Percentiles rank a stretch among this genome's conserved stretches.
phyloP scores from a whole-genome alignment of 305 asterid genomes.

The Solanum hybrid region DNA sequence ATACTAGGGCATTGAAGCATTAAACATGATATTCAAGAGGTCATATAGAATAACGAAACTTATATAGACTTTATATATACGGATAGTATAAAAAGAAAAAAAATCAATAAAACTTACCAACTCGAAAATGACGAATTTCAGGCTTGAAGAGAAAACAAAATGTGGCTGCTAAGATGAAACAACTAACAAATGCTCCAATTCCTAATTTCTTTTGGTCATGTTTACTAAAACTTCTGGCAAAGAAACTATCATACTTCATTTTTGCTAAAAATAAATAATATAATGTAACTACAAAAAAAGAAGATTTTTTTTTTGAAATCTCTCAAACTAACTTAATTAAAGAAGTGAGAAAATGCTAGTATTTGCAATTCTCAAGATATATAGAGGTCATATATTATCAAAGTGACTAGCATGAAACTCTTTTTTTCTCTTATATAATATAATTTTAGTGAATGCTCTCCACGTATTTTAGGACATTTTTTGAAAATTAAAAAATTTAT shows the following conservation, averaged over 20 bases:
- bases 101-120: not conserved
- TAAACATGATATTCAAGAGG: not conserved
- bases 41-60: not conserved
- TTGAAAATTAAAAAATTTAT: not conserved
- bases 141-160: constrained; percentile 23
- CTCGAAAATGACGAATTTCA: not conserved
- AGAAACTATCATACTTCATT: constrained; percentile 12
- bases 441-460: constrained; percentile 12
- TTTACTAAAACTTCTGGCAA: constrained; percentile 23
- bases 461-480: constrained; percentile 8
- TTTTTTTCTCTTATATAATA: not conserved
- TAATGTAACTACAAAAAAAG: not conserved
- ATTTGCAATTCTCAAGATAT: not conserved
- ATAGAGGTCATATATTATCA: not conserved
- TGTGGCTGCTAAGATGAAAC: constrained; percentile 19
- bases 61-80: not conserved
- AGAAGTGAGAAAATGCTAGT: constrained; percentile 2
- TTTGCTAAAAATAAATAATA: not conserved
- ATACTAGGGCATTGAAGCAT: not conserved
- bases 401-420: constrained; percentile 4
- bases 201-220: constrained; percentile 26
- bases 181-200: constrained; percentile 15
- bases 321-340: not conserved
- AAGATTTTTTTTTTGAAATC: not conserved
- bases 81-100: not conserved